phyloP scores from a whole-genome alignment of 1,139 yeast genomes.

The Hyphopichia fennica region DNA sequence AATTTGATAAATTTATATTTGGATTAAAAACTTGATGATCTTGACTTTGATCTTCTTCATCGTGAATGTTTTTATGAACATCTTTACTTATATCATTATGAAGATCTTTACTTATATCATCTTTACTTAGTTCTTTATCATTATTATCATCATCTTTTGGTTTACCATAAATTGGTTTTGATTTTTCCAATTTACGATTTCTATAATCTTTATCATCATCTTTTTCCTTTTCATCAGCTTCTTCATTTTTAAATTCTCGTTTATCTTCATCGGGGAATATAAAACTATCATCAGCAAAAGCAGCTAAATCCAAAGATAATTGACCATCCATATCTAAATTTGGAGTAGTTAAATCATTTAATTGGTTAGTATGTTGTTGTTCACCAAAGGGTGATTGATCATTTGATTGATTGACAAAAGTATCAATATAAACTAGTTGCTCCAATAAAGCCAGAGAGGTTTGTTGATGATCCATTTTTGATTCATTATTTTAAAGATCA shows the following conservation, averaged over 20 bases:
- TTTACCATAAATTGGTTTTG: neutral
- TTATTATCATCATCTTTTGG: neutral
- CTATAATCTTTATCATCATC: neutral
- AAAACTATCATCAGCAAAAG: constrained; percentile 77
- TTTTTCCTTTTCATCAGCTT: constrained; percentile 9
- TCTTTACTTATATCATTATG: too few species aligned
- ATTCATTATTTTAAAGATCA: neutral
- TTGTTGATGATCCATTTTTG: constrained; percentile 21
- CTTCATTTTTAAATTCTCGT: constrained; percentile 32
- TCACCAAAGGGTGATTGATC: neutral
- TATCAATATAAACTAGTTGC: constrained; percentile 75
- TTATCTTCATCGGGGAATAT: constrained; percentile 79
- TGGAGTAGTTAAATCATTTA: constrained; percentile 25
- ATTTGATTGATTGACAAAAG: constrained; percentile 48
- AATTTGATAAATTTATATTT: constrained; percentile 14
- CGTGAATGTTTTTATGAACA: too few species aligned
- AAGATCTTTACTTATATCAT: neutral
- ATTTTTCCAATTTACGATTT: neutral
- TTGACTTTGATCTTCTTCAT: neutral
- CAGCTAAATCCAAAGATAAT: constrained; percentile 69
- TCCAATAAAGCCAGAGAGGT: constrained; percentile 71
- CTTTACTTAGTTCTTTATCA: neutral
- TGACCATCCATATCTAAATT: constrained; percentile 62
- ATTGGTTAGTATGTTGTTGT: constrained; percentile 1
- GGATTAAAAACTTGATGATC: neutral